Base-by-base conservation (phyloP, 331 rosid genomes). In the Rhamnella rubrinervis region DNA sequence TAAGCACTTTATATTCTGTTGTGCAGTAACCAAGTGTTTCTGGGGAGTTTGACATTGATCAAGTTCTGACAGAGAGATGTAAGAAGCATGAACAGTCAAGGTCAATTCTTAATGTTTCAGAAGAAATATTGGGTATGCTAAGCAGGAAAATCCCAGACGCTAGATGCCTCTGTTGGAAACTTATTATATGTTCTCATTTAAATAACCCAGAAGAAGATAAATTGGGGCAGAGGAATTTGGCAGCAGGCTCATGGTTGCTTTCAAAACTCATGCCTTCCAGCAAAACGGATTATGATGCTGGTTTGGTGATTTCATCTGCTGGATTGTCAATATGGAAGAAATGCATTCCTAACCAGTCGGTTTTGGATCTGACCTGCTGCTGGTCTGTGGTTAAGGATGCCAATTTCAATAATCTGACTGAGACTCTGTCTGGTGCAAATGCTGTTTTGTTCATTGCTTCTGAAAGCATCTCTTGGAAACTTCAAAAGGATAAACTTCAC, bases 161-260 rank as follows among this genome's bases (percentile, higher is more conserved):
- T 59, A 80, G 82, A 77, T 89, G 96, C 78, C 69, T 95, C 61
- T 87, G 93, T 80, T 95, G 99, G 99, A 95, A 95, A 82, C 65
- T 88, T 60, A 56, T 87, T 75, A 41, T 95, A 40, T 86, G 87
- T 76, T 75, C 92, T 68, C 95, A 72, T 76, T 78, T 62, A 69
- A 81, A 79, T 66, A 49, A 68, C 37, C 56, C 26, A 46, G 79
- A 61, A 62, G 81, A 47, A 52, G 77, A 73, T 75, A 76, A 66
- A 63, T 63, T 71, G 71, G 82, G 59, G 49, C 82, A 73, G 73
- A 52, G 66, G 53, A 61, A 63, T 76, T 59, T 50, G n/a, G 63
- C 80, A 50, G 82, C 86, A 67, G 75, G 70, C 19, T 47, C 63
- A n/a, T 95, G 99, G 99, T 73, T 95, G 90, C 78, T 72, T 70